Evolutionary conservation across 2,329 filamentous ascomycete species (phyloP).

Genomic region (Teratosphaeria pseudoeucalypti): DNA sequence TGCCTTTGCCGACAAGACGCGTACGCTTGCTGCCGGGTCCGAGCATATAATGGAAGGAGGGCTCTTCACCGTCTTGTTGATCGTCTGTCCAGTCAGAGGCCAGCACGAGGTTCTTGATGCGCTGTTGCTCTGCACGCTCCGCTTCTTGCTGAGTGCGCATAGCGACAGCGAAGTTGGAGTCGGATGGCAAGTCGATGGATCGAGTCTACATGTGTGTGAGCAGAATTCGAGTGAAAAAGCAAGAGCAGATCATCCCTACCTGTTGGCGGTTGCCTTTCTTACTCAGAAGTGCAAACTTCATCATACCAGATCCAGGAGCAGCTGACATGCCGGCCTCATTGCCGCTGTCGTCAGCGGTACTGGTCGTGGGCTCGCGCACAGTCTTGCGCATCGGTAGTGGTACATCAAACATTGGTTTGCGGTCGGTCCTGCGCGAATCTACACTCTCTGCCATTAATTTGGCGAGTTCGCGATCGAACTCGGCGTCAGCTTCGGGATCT

Average conservation of each 20-base stretch:
- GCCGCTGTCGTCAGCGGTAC: slow-evolving; percentile 29
- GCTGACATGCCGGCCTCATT: slow-evolving; percentile 25
- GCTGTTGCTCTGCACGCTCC: slow-evolving; percentile 90
- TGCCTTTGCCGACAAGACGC: slow-evolving; percentile 25
- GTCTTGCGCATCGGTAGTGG: slow-evolving; percentile 75
- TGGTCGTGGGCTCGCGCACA: slow-evolving; percentile 45
- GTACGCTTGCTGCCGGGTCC: slow-evolving; percentile 41
- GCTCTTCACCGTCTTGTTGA: slow-evolving; percentile 58
- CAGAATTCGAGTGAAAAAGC: not conserved
- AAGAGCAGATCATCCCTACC: slow-evolving; percentile 37
- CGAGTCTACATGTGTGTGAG: slow-evolving; percentile 53
- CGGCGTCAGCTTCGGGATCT: slow-evolving; percentile 88
- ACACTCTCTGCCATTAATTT: slow-evolving; percentile 98
- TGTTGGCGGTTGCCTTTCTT: slow-evolving; percentile 95
- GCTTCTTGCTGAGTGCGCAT: slow-evolving; percentile 95
- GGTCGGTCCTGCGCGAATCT: slow-evolving; percentile 90
- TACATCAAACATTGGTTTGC: slow-evolving; percentile 91
- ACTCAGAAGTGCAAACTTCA: slow-evolving; percentile 93
- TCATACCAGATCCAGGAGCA: slow-evolving; percentile 47
- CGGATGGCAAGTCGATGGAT: slow-evolving; percentile 77
- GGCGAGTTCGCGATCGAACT: slow-evolving; percentile 95
- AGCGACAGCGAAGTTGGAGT: slow-evolving; percentile 89
- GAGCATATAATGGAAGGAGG: slow-evolving; percentile 33
- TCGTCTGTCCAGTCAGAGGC: slow-evolving; percentile 88
- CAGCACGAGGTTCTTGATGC: slow-evolving; percentile 94